Percentiles rank a stretch among this genome's conserved stretches.
Evolutionary conservation across 352 stramenopile genomes (phyloP).

Genomic region (Phytophthora cajani): DNA sequence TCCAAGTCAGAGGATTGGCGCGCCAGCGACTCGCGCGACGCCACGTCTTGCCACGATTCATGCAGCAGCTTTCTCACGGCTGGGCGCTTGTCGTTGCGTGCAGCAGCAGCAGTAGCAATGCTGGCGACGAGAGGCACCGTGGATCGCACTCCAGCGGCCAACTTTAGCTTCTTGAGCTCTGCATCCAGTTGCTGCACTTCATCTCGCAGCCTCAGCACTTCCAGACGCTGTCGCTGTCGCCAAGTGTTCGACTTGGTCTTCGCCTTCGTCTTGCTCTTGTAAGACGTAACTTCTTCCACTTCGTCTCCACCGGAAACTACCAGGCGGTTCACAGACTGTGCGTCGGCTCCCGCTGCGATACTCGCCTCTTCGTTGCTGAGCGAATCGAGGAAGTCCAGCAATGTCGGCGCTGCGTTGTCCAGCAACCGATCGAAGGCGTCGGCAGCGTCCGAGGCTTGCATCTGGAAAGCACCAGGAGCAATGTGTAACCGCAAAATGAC

Average conservation of each 20-base stretch:
- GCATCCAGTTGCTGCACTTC: conserved; percentile 22
- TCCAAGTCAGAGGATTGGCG: conserved; percentile 18
- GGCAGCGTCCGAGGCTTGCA: neutral
- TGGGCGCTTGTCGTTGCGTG: neutral
- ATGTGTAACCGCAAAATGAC: neutral
- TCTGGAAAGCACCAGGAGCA: neutral
- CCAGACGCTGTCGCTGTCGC: conserved; percentile 19
- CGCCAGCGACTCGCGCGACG: conserved; percentile 19
- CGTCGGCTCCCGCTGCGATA: neutral
- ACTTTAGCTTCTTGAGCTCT: conserved; percentile 28
- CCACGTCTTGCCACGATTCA: conserved; percentile 26
- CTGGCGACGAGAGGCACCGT: conserved; percentile 13
- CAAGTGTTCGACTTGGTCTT: conserved; percentile 35
- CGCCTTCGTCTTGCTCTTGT: conserved; percentile 1
- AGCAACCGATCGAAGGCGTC: conserved; percentile 16
- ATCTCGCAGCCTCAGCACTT: conserved; percentile 22
- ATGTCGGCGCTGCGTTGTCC: conserved; percentile 5
- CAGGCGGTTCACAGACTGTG: neutral
- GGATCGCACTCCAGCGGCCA: conserved; percentile 23
- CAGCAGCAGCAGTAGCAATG: neutral
- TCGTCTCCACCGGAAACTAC: neutral
- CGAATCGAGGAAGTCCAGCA: conserved; percentile 17
- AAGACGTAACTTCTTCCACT: neutral
- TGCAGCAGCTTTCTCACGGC: conserved; percentile 6
- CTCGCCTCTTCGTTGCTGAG: conserved; percentile 1